phyloP scores from a whole-genome alignment of 2,329 filamentous ascomycete genomes.

The Bipolaris gigantea region DNA sequence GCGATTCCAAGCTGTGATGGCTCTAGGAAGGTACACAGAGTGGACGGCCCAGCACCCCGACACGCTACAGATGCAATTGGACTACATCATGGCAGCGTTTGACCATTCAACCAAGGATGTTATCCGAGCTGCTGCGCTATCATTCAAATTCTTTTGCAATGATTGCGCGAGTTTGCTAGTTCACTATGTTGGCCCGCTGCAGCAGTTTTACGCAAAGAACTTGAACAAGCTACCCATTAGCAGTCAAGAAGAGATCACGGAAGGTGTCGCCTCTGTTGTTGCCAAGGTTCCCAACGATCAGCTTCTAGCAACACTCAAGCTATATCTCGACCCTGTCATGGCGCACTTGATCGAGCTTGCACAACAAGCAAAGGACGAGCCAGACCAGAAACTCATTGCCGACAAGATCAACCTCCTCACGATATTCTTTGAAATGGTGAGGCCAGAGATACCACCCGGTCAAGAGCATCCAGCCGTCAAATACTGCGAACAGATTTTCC shows the following conservation, averaged over 20 bases:
- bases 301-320: conserved; percentile 81
- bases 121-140: conserved; percentile 84
- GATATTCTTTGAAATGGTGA: conserved; percentile 78
- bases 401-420: conserved; percentile 93
- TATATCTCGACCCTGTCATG: conserved; percentile 91
- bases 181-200: conserved; percentile 80
- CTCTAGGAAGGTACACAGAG: conserved; percentile 92
- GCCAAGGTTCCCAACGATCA: conserved; percentile 80
- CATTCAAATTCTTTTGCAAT: conserved; percentile 95
- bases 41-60: conserved; percentile 96
- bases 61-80: conserved; percentile 87
- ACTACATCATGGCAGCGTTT: conserved; percentile 94
- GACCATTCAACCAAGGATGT: conserved; percentile 87
- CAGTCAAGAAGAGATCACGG: conserved; percentile 94
- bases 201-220: conserved; percentile 88
- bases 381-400: conserved; percentile 84
- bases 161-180: conserved; percentile 89
- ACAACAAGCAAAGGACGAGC: conserved; percentile 79
- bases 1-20: conserved; percentile 98
- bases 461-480: conserved; percentile 88
- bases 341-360: conserved; percentile 83
- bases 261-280: conserved; percentile 90
- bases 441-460: conserved; percentile 69
- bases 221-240: conserved; percentile 80
- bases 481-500: conserved; percentile 94